Evolutionary conservation across 2,329 filamentous ascomycete genomes (phyloP).

Genomic region (Pyrenophora tritici-repentis): DNA sequence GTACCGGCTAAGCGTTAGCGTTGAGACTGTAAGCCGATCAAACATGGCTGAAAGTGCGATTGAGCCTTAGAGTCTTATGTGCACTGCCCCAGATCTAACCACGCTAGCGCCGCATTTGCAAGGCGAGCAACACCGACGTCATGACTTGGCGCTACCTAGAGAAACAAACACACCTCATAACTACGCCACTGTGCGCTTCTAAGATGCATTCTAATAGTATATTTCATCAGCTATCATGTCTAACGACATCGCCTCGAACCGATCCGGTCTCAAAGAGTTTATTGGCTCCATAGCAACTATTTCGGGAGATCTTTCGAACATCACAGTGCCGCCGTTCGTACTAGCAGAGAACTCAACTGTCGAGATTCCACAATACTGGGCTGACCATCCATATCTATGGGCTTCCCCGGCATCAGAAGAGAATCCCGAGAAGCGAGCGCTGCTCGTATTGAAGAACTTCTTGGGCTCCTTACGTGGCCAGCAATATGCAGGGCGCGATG

Average conservation of each 20-base stretch:
- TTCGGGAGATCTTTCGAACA: constrained; percentile 53
- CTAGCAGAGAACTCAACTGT: constrained; percentile 53
- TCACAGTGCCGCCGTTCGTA: constrained; percentile 55
- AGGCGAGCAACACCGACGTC: constrained; percentile 6
- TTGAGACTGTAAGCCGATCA: no score
- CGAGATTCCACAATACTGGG: constrained; percentile 55
- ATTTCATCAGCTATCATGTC: constrained; percentile 15
- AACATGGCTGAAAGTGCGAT: not conserved
- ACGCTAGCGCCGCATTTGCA: not conserved
- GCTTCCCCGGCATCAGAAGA: constrained; percentile 50
- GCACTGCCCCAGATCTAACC: constrained; percentile 4
- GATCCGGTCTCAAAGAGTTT: constrained; percentile 42
- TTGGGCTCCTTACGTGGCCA: constrained; percentile 54
- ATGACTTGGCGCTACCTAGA: constrained; percentile 11
- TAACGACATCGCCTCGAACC: constrained; percentile 32
- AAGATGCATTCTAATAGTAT: not conserved
- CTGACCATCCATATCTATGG: constrained; percentile 53
- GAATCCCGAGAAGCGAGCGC: constrained; percentile 48
- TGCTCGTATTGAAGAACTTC: constrained; percentile 57
- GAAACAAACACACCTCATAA: constrained; percentile 1
- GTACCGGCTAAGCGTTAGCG: no score
- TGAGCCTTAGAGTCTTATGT: constrained; percentile 1
- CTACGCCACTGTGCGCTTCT: not conserved
- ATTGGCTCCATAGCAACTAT: constrained; percentile 51
- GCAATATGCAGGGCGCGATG: constrained; percentile 53